Percentiles rank a stretch among this genome's conserved stretches.
Evolutionary conservation across 306 rosid species (phyloP).

Genomic region (Macrotyloma uniflorum): DNA sequence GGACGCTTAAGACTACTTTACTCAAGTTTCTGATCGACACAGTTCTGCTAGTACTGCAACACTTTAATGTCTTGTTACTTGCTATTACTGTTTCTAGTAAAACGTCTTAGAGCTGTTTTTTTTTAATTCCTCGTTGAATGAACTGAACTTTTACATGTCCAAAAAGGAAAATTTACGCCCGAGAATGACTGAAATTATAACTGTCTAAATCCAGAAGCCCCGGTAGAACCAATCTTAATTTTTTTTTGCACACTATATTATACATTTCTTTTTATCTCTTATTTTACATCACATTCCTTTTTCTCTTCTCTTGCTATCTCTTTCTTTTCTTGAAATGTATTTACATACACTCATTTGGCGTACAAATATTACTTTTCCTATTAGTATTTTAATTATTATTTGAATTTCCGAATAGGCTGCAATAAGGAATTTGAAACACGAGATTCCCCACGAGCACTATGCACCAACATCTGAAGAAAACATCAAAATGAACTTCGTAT

Average conservation of each 20-base stretch:
- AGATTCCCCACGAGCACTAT: not conserved
- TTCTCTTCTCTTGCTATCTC: not conserved
- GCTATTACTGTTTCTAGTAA: not conserved
- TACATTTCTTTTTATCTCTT: not conserved
- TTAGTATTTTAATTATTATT: not conserved
- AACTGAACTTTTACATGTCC: not conserved
- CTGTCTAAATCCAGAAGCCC: not conserved
- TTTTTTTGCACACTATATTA: not conserved
- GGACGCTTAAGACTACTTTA: slow-evolving; percentile 22
- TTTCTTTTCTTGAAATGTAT: not conserved
- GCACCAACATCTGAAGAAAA: slow-evolving; percentile 25
- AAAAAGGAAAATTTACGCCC: not conserved
- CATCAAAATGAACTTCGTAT: not conserved
- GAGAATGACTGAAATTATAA: not conserved
- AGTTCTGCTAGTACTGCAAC: not conserved
- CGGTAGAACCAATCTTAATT: not conserved
- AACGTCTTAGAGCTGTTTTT: not conserved
- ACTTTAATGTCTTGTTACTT: not conserved
- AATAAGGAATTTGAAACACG: not conserved
- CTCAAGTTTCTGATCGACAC: slow-evolving; percentile 2
- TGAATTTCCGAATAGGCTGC: not conserved
- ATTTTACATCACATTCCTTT: not conserved
- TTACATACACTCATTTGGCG: not conserved
- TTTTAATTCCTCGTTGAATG: not conserved
- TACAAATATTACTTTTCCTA: not conserved